These are phyloP conservation scores for Xylariomycetidae sp. DNA, from an alignment of 2,329 filamentous ascomycete species.

Conservation along the genomic window DNA sequence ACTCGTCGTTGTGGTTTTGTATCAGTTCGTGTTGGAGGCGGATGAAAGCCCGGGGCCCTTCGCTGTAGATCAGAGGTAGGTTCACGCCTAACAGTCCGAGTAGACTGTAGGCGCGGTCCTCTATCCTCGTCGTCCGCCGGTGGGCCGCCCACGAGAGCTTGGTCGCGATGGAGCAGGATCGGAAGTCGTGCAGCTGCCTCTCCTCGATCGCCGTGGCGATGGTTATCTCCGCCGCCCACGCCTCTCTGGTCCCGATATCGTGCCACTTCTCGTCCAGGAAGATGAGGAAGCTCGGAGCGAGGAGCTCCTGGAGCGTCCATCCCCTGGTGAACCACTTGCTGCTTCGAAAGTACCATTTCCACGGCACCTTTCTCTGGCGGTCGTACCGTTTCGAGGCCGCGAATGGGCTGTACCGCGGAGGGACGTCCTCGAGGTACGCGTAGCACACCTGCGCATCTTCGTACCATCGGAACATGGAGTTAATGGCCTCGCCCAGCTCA, in stretches of 20 bases:
- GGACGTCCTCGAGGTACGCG: constrained; percentile 8
- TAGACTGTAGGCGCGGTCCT: constrained; percentile 24
- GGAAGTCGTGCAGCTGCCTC: constrained; percentile 4
- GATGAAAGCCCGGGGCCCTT: constrained; percentile 19
- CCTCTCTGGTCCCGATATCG: too few relatives aligned
- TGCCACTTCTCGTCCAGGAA: constrained; percentile 7
- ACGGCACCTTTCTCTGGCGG: constrained; percentile 1
- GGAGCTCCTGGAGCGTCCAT: constrained; percentile 7
- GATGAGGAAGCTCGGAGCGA: constrained; percentile 4
- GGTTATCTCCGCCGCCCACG: constrained; percentile 4
- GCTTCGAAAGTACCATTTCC: too few relatives aligned
- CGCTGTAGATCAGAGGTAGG: constrained; percentile 26
- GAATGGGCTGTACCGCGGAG: not conserved
- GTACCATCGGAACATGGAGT: constrained; percentile 12
- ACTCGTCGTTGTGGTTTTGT: constrained; percentile 7
- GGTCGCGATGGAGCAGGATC: constrained; percentile 12
- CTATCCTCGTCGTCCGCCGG: constrained; percentile 14
- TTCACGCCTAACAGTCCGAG: constrained; percentile 23
- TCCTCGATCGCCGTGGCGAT: constrained; percentile 4
- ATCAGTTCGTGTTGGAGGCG: constrained; percentile 23
- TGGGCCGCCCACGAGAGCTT: constrained; percentile 22
- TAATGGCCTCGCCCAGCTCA: constrained; percentile 6
- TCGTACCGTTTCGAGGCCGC: constrained; percentile 3
- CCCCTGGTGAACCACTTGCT: constrained; percentile 4
- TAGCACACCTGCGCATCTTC: constrained; percentile 7